These are phyloP conservation scores for Pestalotiopsis fici DNA, from an alignment of 2,329 filamentous ascomycete species.

Conservation along the genomic window DNA sequence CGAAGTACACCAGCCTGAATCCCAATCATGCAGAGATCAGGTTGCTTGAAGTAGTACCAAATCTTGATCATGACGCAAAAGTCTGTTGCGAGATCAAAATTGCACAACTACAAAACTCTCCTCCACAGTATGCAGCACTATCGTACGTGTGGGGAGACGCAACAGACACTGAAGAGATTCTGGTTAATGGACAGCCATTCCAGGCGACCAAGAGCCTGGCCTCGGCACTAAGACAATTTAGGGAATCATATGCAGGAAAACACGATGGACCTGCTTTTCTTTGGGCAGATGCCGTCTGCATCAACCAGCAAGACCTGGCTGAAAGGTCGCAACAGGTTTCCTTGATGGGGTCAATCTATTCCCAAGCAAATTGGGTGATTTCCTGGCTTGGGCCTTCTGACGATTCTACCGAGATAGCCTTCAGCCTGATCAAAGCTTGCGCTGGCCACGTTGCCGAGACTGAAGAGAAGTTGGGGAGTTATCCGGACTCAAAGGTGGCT, in stretches of 20 bases:
- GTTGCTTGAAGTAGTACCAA: background rate
- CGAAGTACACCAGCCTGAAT: background rate
- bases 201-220: background rate
- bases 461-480: background rate
- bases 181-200: background rate
- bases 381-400: background rate
- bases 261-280: background rate
- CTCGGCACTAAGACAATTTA: background rate
- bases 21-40: background rate
- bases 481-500: background rate
- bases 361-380: background rate
- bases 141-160: conserved; percentile 3
- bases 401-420: background rate
- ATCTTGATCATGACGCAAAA: background rate
- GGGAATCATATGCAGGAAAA: background rate
- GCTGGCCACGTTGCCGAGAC: background rate
- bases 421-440: background rate
- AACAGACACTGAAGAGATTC: background rate
- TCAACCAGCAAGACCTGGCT: background rate
- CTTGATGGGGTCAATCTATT: background rate
- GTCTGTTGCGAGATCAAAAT: background rate
- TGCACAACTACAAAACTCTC: background rate
- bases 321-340: background rate
- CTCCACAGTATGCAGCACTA: background rate
- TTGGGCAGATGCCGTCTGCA: background rate